Evolutionary conservation across 2,329 filamentous ascomycete genomes (phyloP).

Genomic region (Malbranchea zuffiana): DNA sequence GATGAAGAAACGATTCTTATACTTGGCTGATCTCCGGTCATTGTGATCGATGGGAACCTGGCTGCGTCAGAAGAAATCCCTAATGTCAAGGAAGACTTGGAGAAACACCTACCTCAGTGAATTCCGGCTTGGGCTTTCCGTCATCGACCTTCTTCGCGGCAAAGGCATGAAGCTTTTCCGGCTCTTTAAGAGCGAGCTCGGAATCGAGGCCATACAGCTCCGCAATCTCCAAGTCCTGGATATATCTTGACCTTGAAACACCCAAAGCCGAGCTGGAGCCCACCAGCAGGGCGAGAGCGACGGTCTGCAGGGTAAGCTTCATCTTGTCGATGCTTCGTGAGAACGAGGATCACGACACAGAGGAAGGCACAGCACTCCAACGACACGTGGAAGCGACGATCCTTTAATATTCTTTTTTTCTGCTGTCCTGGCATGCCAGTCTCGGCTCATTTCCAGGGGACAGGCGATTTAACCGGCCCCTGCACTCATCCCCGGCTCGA

Average conservation of each 20-base stretch:
- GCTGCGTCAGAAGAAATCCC: not conserved
- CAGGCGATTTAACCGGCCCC: no score
- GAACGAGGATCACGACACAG: no score
- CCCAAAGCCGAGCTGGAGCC: conserved; percentile 9
- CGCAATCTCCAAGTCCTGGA: conserved; percentile 9
- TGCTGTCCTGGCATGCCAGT: no score
- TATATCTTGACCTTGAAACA: conserved; percentile 1
- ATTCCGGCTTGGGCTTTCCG: conserved; percentile 4
- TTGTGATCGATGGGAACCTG: conserved; percentile 27
- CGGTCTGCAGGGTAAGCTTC: conserved; percentile 10
- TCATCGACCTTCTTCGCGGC: not conserved
- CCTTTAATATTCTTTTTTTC: no score
- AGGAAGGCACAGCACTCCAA: no score
- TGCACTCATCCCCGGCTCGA: no score
- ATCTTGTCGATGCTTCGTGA: no score
- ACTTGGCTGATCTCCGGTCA: conserved; percentile 35
- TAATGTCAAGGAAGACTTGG: no score
- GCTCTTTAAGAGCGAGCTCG: conserved; percentile 3
- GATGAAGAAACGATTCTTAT: conserved; percentile 46
- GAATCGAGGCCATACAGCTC: conserved; percentile 3
- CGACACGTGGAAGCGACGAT: no score
- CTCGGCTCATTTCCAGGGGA: no score
- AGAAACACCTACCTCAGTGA: not conserved
- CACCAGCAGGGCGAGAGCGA: conserved; percentile 11
- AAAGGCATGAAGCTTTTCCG: not conserved